Conservation (phyloP, 805 yeast genomes). For the Debaryomyces hansenii region DNA sequence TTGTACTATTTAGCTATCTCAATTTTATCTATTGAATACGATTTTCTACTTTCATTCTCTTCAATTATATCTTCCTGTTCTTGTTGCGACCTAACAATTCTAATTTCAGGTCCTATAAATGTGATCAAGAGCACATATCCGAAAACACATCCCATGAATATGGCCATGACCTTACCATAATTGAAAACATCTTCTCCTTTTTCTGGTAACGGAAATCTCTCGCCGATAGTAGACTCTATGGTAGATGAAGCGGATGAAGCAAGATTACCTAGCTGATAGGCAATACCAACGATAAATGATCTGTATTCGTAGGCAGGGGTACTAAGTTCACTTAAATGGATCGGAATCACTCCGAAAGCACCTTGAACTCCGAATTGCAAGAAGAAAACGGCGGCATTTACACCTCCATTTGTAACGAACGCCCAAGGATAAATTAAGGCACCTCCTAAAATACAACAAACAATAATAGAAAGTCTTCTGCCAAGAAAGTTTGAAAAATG, state of each 20-base stretch:
- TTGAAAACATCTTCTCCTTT: slow-evolving; percentile 33
- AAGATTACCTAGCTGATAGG: slow-evolving; percentile 69
- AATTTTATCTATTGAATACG: too few relatives aligned
- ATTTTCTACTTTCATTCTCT: not conserved
- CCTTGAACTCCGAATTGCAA: slow-evolving; percentile 67
- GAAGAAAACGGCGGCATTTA: slow-evolving; percentile 61
- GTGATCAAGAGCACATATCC: slow-evolving; percentile 50
- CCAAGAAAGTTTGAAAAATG: slow-evolving; percentile 37
- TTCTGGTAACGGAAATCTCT: slow-evolving; percentile 39
- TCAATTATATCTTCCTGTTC: not conserved
- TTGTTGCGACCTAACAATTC: slow-evolving; percentile 6
- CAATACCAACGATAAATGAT: slow-evolving; percentile 61
- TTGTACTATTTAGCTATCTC: too few relatives aligned
- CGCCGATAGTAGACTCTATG: slow-evolving; percentile 66
- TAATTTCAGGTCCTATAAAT: slow-evolving; percentile 62
- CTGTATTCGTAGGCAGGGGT: slow-evolving; percentile 54
- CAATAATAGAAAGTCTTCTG: slow-evolving; percentile 33
- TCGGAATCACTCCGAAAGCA: slow-evolving; percentile 68
- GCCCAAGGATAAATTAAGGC: slow-evolving; percentile 45
- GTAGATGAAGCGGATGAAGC: slow-evolving; percentile 68
- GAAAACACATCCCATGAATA: slow-evolving; percentile 64
- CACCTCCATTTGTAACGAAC: slow-evolving; percentile 32
- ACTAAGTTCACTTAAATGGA: slow-evolving; percentile 60
- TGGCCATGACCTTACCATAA: slow-evolving; percentile 64
- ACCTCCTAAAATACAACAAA: slow-evolving; percentile 34